These are phyloP conservation scores for Ceriops zippeliana DNA, from an alignment of 345 rosid genomes.

Conservation along the genomic window DNA sequence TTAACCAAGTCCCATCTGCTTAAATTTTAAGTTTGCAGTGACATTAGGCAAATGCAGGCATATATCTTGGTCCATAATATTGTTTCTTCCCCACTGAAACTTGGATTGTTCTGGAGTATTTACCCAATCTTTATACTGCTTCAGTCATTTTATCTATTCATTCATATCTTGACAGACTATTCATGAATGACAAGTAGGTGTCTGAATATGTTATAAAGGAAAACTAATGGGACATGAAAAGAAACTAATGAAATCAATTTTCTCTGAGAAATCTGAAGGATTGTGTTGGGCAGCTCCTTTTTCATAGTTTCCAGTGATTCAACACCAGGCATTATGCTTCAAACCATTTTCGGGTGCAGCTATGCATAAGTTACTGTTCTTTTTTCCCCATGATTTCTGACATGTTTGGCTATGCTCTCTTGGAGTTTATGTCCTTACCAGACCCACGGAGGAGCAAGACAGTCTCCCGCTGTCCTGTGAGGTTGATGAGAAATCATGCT, in stretches of 20 bases:
- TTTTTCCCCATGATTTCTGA: too few relatives aligned
- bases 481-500: constrained; percentile 34
- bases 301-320: neutral
- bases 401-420: too few relatives aligned
- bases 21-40: neutral
- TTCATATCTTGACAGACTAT: neutral
- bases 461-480: constrained; percentile 38
- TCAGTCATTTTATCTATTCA: too few relatives aligned
- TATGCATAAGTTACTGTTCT: too few relatives aligned
- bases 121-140: too few relatives aligned
- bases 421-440: too few relatives aligned
- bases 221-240: too few relatives aligned
- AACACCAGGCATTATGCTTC: neutral
- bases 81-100: too few relatives aligned
- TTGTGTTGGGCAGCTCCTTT: neutral
- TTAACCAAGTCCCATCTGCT: neutral
- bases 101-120: too few relatives aligned
- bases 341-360: too few relatives aligned
- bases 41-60: too few relatives aligned
- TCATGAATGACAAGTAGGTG: neutral
- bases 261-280: neutral
- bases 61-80: too few relatives aligned
- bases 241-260: neutral
- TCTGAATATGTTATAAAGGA: neutral
- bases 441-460: constrained; percentile 26